Conservation (phyloP, 805 yeast species). For the Clavispora phyllophila region DNA sequence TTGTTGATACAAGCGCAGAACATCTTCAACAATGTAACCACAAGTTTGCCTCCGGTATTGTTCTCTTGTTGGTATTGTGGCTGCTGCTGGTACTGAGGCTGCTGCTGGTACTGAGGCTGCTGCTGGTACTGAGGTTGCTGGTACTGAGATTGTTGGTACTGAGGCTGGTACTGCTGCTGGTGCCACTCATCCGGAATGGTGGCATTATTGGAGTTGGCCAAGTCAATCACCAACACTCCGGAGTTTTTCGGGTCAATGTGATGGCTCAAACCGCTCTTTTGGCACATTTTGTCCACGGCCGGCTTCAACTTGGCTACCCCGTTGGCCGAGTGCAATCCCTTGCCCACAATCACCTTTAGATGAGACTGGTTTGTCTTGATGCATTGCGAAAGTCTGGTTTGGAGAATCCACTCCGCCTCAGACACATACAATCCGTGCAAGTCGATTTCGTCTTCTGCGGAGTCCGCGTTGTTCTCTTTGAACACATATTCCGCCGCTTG, state of each 20-base stretch:
- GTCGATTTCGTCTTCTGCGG: constrained; percentile 83
- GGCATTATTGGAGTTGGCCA: constrained; percentile 22
- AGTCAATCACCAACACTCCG: constrained; percentile 75
- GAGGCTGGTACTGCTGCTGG: constrained; percentile 9
- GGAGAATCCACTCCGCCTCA: constrained; percentile 78
- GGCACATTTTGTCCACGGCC: constrained; percentile 41
- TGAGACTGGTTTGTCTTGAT: constrained; percentile 53
- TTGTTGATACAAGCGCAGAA: constrained; percentile 25
- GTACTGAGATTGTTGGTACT: not conserved
- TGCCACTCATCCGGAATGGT: constrained; percentile 9
- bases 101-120: constrained; percentile 14
- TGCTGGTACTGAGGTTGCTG: constrained; percentile 14
- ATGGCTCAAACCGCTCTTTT: constrained; percentile 50
- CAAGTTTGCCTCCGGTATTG: constrained; percentile 24
- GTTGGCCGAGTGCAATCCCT: constrained; percentile 18
- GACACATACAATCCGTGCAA: constrained; percentile 86
- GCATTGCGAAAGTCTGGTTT: constrained; percentile 66
- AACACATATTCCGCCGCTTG: constrained; percentile 91
- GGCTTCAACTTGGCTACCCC: constrained; percentile 45
- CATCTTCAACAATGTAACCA: constrained; percentile 26
- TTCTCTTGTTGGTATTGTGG: constrained; percentile 15
- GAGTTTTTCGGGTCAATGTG: constrained; percentile 42
- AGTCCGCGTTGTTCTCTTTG: constrained; percentile 80
- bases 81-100: constrained; percentile 19
- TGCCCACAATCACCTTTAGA: constrained; percentile 62